Evolutionary conservation across 2,329 filamentous ascomycete species (phyloP).

Genomic region (Trichoderma citrinoviride): DNA sequence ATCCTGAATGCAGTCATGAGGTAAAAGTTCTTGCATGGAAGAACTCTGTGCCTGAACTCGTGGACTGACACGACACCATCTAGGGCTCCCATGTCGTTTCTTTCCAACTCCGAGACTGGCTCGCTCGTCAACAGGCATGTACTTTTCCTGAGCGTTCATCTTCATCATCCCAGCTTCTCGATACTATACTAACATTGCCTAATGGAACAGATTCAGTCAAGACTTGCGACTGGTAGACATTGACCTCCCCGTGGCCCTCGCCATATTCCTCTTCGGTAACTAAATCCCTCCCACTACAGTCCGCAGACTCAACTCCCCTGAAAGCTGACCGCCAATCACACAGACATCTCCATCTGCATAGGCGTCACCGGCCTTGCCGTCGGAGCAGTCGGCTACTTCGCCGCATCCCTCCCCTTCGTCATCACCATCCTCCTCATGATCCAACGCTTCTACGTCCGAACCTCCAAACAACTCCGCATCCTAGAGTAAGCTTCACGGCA

Average conservation of each 20-base stretch:
- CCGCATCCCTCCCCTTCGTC: conserved; percentile 45
- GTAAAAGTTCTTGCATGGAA: too few relatives aligned
- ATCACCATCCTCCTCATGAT: conserved; percentile 43
- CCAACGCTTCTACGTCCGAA: conserved; percentile 54
- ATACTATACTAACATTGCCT: background rate
- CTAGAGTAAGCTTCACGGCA: conserved; percentile 39
- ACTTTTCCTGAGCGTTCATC: background rate
- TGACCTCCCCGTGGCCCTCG: conserved; percentile 34
- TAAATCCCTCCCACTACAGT: too few relatives aligned
- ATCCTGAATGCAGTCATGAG: conserved; percentile 30
- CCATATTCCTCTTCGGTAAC: conserved; percentile 31
- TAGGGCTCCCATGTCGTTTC: conserved; percentile 31
- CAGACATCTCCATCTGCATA: conserved; percentile 37
- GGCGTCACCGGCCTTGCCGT: conserved; percentile 45
- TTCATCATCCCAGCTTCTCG: background rate
- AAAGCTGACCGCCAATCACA: background rate
- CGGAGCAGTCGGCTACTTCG: conserved; percentile 44
- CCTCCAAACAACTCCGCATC: conserved; percentile 53
- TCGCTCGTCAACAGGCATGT: conserved; percentile 32
- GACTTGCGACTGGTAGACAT: conserved; percentile 43
- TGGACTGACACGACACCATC: conserved; percentile 1
- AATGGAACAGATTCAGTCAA: conserved; percentile 39
- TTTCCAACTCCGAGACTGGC: conserved; percentile 31
- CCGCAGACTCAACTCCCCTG: background rate
- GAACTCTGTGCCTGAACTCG: too few relatives aligned